These are phyloP conservation scores for Heracleum sosnowskyi DNA, from an alignment of 129 eudicot genomes.

Conservation along the genomic window DNA sequence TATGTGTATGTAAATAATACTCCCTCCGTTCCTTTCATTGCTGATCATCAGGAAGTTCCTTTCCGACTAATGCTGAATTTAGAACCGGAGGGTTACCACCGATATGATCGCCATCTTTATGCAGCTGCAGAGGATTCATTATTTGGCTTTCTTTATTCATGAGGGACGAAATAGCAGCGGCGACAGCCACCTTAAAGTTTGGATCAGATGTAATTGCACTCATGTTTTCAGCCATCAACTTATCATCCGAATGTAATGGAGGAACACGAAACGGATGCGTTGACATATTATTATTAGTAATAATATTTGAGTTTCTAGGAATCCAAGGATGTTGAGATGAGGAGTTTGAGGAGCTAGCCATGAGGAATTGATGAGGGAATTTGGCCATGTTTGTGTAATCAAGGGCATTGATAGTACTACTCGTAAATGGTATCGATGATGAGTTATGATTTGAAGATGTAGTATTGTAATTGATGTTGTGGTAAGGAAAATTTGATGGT, in stretches of 20 bases:
- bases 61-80: slow-evolving; percentile 21
- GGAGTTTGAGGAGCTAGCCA: slow-evolving; percentile 21
- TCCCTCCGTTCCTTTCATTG: too few relatives aligned
- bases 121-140: slow-evolving; percentile 15
- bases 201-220: slow-evolving; percentile 83
- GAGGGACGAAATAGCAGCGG: slow-evolving; percentile 78
- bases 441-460: slow-evolving; percentile 31
- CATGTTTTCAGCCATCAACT: slow-evolving; percentile 54
- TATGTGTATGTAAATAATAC: neutral
- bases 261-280: slow-evolving; percentile 18
- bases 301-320: slow-evolving; percentile 19
- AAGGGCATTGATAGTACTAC: slow-evolving; percentile 32
- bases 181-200: slow-evolving; percentile 88
- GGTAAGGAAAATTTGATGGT: slow-evolving; percentile 24
- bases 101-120: slow-evolving; percentile 28
- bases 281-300: slow-evolving; percentile 3
- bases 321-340: slow-evolving; percentile 36
- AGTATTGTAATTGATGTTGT: slow-evolving; percentile 16
- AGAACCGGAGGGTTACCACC: slow-evolving; percentile 25
- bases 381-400: slow-evolving; percentile 38
- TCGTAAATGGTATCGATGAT: slow-evolving; percentile 19
- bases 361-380: slow-evolving; percentile 26
- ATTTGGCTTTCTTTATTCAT: slow-evolving; percentile 62
- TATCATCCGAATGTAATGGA: slow-evolving; percentile 7
- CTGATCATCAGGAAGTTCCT: slow-evolving; percentile 25